Evolutionary conservation across 108 stramenopile genomes (phyloP).

Genomic region (Stephanodiscus triporus): DNA sequence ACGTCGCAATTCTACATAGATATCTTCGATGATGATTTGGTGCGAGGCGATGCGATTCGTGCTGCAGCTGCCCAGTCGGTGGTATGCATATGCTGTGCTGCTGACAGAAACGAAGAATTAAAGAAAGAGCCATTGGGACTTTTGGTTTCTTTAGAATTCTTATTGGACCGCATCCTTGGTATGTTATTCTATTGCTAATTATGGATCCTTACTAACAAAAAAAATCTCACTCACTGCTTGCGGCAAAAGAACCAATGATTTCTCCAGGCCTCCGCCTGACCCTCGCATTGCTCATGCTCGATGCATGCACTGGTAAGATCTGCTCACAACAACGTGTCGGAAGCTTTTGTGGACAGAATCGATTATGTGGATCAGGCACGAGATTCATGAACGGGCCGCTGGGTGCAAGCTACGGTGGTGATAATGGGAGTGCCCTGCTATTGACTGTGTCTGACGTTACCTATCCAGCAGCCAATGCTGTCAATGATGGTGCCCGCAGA

Average conservation of each 20-base stretch:
- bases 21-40: slow-evolving; percentile 61
- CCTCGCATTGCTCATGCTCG: slow-evolving; percentile 79
- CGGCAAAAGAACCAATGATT: slow-evolving; percentile 43
- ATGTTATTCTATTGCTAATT: slow-evolving; percentile 1
- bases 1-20: slow-evolving; percentile 70
- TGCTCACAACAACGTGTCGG: slow-evolving; percentile 86
- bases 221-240: too few species aligned
- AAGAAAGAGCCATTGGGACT: slow-evolving; percentile 62
- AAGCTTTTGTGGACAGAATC: slow-evolving; percentile 66
- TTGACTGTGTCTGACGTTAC: slow-evolving; percentile 60
- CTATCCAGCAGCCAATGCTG: slow-evolving; percentile 79
- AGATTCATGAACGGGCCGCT: slow-evolving; percentile 79
- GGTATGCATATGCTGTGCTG: slow-evolving; percentile 79
- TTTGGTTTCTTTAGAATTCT: slow-evolving; percentile 71
- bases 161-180: slow-evolving; percentile 73
- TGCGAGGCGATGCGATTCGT: slow-evolving; percentile 66
- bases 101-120: slow-evolving; percentile 66
- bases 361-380: slow-evolving; percentile 60
- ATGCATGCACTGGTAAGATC: slow-evolving; percentile 86
- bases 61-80: slow-evolving; percentile 88
- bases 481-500: slow-evolving; percentile 85
- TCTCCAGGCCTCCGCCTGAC: slow-evolving; percentile 80
- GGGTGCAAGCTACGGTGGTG: slow-evolving; percentile 79
- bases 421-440: slow-evolving; percentile 74
- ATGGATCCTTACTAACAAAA: too few species aligned